A percentile compares a stretch with the other conserved stretches of the same genome.
These are phyloP conservation scores for Xylariomycetidae sp. DNA, from an alignment of 2,329 filamentous ascomycete species.

Conservation along the genomic window DNA sequence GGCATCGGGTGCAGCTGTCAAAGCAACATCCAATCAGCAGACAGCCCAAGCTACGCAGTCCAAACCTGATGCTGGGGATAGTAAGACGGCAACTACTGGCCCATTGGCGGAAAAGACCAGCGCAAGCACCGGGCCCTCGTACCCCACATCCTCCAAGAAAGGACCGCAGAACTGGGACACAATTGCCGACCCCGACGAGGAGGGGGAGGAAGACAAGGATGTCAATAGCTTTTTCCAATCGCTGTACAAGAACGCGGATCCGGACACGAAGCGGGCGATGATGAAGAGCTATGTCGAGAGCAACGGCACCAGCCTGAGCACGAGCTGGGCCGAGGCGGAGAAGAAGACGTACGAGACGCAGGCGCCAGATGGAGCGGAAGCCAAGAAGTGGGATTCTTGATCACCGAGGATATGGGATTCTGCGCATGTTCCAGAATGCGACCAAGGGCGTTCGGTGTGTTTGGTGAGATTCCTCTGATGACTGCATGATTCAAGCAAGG, in stretches of 20 bases:
- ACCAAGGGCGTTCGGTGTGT: too few relatives aligned
- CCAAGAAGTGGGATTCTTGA: constrained; percentile 67
- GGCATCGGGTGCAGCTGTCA: constrained; percentile 5
- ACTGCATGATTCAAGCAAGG: too few relatives aligned
- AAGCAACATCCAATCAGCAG: constrained; percentile 1
- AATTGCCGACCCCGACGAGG: constrained; percentile 47
- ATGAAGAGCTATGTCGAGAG: constrained; percentile 96
- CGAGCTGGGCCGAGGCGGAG: constrained; percentile 81
- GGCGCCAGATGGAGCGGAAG: constrained; percentile 72
- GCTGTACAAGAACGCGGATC: constrained; percentile 69
- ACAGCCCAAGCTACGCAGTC: neutral
- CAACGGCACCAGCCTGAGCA: constrained; percentile 87
- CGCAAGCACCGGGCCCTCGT: constrained; percentile 43
- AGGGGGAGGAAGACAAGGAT: constrained; percentile 52
- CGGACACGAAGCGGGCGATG: constrained; percentile 86
- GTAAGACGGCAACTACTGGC: too few relatives aligned
- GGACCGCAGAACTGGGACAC: constrained; percentile 94
- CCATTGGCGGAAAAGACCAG: constrained; percentile 4
- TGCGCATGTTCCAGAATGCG: too few relatives aligned
- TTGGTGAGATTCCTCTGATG: too few relatives aligned
- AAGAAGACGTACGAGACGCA: constrained; percentile 63
- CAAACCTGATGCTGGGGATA: neutral
- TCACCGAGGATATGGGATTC: too few relatives aligned
- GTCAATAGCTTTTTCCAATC: constrained; percentile 86
- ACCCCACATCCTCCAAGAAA: constrained; percentile 78